A percentile compares a stretch with the other conserved stretches of the same genome.
phyloP scores from a whole-genome alignment of 2,329 filamentous ascomycete genomes.

The Phaeophleospora eucalypticola region DNA sequence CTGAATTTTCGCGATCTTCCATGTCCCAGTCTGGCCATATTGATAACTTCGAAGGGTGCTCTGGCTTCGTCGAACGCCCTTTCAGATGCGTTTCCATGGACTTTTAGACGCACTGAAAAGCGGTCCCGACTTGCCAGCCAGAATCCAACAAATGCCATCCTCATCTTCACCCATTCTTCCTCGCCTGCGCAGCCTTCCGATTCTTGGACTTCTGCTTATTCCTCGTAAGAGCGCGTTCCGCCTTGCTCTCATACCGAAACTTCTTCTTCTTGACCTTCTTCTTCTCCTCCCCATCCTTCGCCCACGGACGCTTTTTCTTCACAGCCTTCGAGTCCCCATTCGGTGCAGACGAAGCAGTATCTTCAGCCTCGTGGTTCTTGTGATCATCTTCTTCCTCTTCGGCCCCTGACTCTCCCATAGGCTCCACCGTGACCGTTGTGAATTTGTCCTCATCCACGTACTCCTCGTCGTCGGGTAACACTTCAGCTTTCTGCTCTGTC shows the following conservation, averaged over 20 bases:
- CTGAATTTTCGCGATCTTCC: no score
- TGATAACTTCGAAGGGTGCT: no score
- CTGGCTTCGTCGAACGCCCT: no score
- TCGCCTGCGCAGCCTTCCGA: constrained; percentile 59
- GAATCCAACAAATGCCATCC: background rate
- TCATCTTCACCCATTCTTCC: constrained; percentile 8
- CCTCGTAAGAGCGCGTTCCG: constrained; percentile 64
- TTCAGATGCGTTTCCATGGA: no score
- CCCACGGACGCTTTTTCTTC: constrained; percentile 44
- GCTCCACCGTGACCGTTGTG: constrained; percentile 90
- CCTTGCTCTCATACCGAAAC: constrained; percentile 88
- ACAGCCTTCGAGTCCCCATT: constrained; percentile 24
- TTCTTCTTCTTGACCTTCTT: constrained; percentile 72
- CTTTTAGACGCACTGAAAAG: no score
- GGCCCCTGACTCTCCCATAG: constrained; percentile 58
- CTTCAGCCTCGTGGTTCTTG: constrained; percentile 28
- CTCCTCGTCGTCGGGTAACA: constrained; percentile 63
- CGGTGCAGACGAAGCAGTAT: constrained; percentile 9
- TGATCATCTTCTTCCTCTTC: constrained; percentile 31
- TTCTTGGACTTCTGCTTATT: constrained; percentile 65
- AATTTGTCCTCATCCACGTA: constrained; percentile 96
- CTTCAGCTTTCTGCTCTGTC: constrained; percentile 11
- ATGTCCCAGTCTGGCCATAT: no score
- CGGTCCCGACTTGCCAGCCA: background rate
- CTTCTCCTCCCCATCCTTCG: constrained; percentile 48